Percentiles rank a stretch among this genome's conserved stretches.
Conservation (phyloP, 2,329 filamentous ascomycete species). For the Sarocladium kiliense region DNA sequence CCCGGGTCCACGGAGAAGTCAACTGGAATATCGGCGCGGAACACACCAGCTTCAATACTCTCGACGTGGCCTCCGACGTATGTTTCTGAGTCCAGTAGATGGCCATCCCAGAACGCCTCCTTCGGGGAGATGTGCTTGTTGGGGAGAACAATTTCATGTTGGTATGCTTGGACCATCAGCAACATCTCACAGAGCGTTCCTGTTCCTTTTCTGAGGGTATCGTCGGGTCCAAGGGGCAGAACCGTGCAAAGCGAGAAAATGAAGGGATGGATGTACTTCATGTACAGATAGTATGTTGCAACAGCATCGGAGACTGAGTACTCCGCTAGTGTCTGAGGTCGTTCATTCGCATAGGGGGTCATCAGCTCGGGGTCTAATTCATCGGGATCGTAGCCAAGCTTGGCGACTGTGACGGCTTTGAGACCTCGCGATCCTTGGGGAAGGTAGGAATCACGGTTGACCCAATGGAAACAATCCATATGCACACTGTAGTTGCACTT, state of each 20-base stretch:
- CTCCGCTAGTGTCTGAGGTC: conserved; percentile 89
- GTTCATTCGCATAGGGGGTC: conserved; percentile 85
- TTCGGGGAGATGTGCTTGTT: conserved; percentile 93
- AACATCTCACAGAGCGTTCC: conserved; percentile 99
- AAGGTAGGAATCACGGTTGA: conserved; percentile 96
- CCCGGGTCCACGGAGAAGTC: conserved; percentile 87
- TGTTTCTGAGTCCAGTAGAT: conserved; percentile 92
- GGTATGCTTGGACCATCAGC: conserved; percentile 96
- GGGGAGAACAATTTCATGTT: conserved; percentile 84
- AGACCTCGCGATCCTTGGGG: conserved; percentile 95
- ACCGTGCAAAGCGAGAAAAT: conserved; percentile 98
- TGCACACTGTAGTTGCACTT: conserved; percentile 94
- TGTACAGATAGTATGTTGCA: conserved; percentile 97
- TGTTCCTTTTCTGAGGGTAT: conserved; percentile 89
- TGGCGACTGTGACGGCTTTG: conserved; percentile 96
- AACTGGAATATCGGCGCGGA: conserved; percentile 89
- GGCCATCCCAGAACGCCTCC: conserved; percentile 94
- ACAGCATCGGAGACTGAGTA: conserved; percentile 99
- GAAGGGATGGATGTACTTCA: conserved; percentile 99
- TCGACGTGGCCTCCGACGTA: conserved; percentile 98
- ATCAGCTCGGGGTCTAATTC: conserved; percentile 96
- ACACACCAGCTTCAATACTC: conserved; percentile 97
- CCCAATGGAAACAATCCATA: conserved; percentile 99
- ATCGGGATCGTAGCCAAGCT: conserved; percentile 96
- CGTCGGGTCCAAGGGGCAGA: conserved; percentile 85